phyloP scores from a whole-genome alignment of 257 asterid genomes.

The Echium plantagineum region DNA sequence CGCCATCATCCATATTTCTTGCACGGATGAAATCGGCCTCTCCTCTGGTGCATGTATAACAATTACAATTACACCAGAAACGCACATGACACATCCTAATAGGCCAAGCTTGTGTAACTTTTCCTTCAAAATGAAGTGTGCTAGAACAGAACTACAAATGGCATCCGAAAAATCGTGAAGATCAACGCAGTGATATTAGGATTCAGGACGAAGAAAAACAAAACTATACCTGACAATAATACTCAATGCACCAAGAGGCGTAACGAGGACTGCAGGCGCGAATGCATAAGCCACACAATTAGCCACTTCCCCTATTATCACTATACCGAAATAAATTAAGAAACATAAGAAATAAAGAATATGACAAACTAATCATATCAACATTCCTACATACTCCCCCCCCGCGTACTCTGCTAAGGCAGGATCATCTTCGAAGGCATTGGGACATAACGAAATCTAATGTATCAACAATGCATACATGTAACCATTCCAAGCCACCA shows the following conservation, averaged over 20 bases:
- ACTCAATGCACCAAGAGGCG: slow-evolving; percentile 91
- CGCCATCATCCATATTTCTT: slow-evolving; percentile 77
- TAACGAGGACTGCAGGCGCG: slow-evolving; percentile 90
- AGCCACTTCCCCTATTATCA: slow-evolving; percentile 78
- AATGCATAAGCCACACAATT: slow-evolving; percentile 86
- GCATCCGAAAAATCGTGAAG: slow-evolving; percentile 10
- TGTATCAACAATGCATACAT: not conserved
- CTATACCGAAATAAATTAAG: slow-evolving; percentile 22
- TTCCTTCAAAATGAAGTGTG: slow-evolving; percentile 68
- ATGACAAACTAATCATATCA: not conserved
- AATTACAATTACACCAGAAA: slow-evolving; percentile 64
- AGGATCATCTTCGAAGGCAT: too few species aligned
- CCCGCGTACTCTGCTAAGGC: too few species aligned
- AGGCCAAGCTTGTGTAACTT: slow-evolving; percentile 60
- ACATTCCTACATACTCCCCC: not conserved
- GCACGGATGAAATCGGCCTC: slow-evolving; percentile 55
- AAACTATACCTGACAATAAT: slow-evolving; percentile 55
- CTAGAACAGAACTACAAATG: slow-evolving; percentile 52
- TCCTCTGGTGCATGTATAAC: slow-evolving; percentile 82
- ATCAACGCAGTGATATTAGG: not conserved
- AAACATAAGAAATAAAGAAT: slow-evolving; percentile 10
- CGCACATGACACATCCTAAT: slow-evolving; percentile 75
- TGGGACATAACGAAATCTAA: too few species aligned
- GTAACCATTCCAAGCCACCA: slow-evolving; percentile 91
- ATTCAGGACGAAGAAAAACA: slow-evolving; percentile 1